Evolutionary conservation across 306 rosid species (phyloP).

Genomic region (Quercus aquifolioides): DNA sequence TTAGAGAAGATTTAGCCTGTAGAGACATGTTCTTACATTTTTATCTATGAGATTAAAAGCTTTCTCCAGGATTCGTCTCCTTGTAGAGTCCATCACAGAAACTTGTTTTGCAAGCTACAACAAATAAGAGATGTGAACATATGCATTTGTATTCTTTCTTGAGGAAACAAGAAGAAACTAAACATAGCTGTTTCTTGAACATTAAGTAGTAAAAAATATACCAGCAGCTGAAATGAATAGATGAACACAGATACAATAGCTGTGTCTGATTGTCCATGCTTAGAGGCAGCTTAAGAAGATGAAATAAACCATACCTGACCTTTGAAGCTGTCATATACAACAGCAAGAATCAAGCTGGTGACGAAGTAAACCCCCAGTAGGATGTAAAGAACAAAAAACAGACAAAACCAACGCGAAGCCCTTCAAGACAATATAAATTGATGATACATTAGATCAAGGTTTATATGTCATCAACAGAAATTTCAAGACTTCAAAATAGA

Average conservation of each 20-base stretch:
- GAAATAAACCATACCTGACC: conserved; percentile 57
- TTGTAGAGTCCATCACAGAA: conserved; percentile 58
- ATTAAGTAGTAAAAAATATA: not conserved
- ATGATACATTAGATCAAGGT: conserved; percentile 5
- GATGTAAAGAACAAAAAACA: conserved; percentile 78
- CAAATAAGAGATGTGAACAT: conserved; percentile 23
- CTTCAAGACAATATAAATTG: conserved; percentile 42
- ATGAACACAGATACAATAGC: conserved; percentile 9
- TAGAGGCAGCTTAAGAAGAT: conserved; percentile 2
- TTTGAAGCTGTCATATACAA: conserved; percentile 93
- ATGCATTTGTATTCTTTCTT: conserved; percentile 20
- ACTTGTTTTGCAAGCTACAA: conserved; percentile 86
- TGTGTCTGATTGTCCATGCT: not conserved
- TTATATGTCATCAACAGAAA: conserved; percentile 1
- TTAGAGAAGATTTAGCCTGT: not conserved
- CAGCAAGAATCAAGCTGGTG: conserved; percentile 93
- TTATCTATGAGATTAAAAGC: conserved; percentile 75
- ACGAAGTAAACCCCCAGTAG: conserved; percentile 95
- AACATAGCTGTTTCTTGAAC: not conserved
- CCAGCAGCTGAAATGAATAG: conserved; percentile 15
- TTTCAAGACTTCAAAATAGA: not conserved
- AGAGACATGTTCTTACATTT: conserved; percentile 48
- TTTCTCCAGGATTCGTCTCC: conserved; percentile 64
- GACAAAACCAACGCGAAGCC: conserved; percentile 88
- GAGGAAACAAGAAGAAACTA: conserved; percentile 1